A percentile compares a stretch with the other conserved stretches of the same genome.
Evolutionary conservation across 2,329 filamentous ascomycete species (phyloP).

Genomic region (Chaetothyriales sp.): DNA sequence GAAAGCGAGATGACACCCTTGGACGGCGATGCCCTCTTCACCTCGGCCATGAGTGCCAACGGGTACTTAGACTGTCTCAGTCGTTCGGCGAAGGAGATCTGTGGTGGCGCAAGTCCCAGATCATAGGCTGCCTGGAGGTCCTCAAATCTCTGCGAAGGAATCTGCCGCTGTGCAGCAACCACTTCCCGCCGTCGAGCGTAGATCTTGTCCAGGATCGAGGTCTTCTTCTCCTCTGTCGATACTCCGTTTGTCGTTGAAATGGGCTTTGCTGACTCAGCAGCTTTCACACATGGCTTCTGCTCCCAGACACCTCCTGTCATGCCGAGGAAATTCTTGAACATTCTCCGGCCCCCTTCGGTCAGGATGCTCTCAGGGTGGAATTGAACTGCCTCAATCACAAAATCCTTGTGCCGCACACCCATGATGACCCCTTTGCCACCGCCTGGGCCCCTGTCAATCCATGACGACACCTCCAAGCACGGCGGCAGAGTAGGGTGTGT

Average conservation of each 20-base stretch:
- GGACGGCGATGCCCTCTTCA: slow-evolving; percentile 90
- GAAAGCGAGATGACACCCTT: slow-evolving; percentile 87
- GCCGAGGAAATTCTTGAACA: slow-evolving; percentile 84
- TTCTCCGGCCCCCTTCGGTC: slow-evolving; percentile 71
- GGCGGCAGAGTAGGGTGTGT: slow-evolving; percentile 76
- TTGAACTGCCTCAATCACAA: slow-evolving; percentile 86
- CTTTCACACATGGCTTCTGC: slow-evolving; percentile 15
- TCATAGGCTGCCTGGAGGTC: slow-evolving; percentile 82
- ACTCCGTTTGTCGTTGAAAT: slow-evolving; percentile 8
- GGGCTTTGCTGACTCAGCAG: slow-evolving; percentile 2
- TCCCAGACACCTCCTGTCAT: slow-evolving; percentile 82
- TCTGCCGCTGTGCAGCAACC: slow-evolving; percentile 66
- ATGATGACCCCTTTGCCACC: slow-evolving; percentile 80
- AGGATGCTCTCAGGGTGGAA: slow-evolving; percentile 97
- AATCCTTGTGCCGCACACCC: slow-evolving; percentile 87
- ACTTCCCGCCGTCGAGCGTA: slow-evolving; percentile 66
- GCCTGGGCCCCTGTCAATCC: slow-evolving; percentile 63
- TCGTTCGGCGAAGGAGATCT: slow-evolving; percentile 65
- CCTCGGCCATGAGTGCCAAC: slow-evolving; percentile 92
- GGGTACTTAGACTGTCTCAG: slow-evolving; percentile 70
- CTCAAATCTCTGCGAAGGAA: slow-evolving; percentile 68
- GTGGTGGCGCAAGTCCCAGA: slow-evolving; percentile 69
- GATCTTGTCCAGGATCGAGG: slow-evolving; percentile 81
- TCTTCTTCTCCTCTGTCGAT: slow-evolving; percentile 44
- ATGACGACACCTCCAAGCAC: slow-evolving; percentile 79